Evolutionary conservation across 441 rosid species (phyloP), one percentile per base, ranked within the genome.

Genomic region (Pelargonium fulgidum): DNA sequence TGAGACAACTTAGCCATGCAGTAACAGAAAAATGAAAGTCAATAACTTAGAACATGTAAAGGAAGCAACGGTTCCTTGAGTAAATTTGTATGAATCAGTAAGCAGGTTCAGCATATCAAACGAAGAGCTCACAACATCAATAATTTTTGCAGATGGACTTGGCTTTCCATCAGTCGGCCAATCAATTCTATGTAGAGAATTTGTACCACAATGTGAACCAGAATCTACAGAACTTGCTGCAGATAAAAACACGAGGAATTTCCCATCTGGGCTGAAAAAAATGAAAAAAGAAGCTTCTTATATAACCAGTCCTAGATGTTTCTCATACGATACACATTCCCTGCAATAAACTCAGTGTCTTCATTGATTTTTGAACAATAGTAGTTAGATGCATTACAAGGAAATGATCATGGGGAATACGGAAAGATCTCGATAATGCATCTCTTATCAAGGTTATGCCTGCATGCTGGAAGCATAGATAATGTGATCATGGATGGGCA

Each of bases 221-320:
- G 96, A 86, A 76, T 90, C 92, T 70, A 90, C 97, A 68, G 97
- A 81, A 69, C 79, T 79, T 79, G 83, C 86, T 62, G 87, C 86
- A 47, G 98, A 92, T 70, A 87, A 29, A 81, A 89, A 94, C 68
- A 90, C 80, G 66, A 94, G 93, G 78, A 79, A 80, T 69, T 81
- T 92, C 74, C 97, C 97, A 79, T 86, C 93, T 64, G 91, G 92
- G 76, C 99, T 92, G 94, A 22, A 22, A 22, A 22, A 22, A 22
- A 22, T 22, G 24, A 22, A 22, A 22, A 22, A 22, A 22, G 24
- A 22, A 22, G 24, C 24, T 22, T 22, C 24, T 22, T 22, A 22
- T 54, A 73, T 73, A 69, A 75, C 73, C 65, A 54, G 26, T 12
- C n/a, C 1, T 50, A n/a, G 58, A 33, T 50, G 17, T 50, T 50